These are phyloP conservation scores for Coemansia sp. DNA, from an alignment of 192 early-diverging fungal species.

Conservation along the genomic window DNA sequence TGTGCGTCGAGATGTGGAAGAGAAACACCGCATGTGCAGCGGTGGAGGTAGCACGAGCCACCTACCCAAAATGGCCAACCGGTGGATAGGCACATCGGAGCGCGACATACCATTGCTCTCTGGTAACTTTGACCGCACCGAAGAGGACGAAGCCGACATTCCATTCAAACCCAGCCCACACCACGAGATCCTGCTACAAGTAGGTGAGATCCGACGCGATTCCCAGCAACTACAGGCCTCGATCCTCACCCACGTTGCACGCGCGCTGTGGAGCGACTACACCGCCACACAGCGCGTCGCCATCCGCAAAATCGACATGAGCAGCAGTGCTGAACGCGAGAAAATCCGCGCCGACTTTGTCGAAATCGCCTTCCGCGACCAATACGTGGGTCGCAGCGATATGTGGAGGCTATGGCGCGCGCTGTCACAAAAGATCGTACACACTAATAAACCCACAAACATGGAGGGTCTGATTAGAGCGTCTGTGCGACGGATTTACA, in stretches of 20 bases:
- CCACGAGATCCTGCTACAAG: slow-evolving; percentile 37
- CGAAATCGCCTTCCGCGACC: slow-evolving; percentile 83
- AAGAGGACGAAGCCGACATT: slow-evolving; percentile 7
- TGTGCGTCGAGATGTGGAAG: background rate
- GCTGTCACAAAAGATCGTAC: slow-evolving; percentile 67
- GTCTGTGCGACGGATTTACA: slow-evolving; percentile 76
- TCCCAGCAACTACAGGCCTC: slow-evolving; percentile 38
- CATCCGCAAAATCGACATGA: slow-evolving; percentile 60
- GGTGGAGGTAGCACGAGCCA: background rate
- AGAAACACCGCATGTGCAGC: slow-evolving; percentile 3
- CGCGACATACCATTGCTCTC: background rate
- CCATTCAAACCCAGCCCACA: slow-evolving; percentile 16
- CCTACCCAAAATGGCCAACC: background rate
- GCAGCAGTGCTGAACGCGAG: slow-evolving; percentile 29
- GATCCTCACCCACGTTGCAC: slow-evolving; percentile 20
- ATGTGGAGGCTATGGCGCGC: slow-evolving; percentile 86
- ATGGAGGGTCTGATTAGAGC: slow-evolving; percentile 71
- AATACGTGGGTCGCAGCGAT: slow-evolving; percentile 87
- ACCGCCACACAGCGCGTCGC: slow-evolving; percentile 28
- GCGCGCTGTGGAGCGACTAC: slow-evolving; percentile 44
- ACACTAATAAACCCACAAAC: slow-evolving; percentile 69
- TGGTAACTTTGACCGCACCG: slow-evolving; percentile 1
- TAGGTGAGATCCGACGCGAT: slow-evolving; percentile 43
- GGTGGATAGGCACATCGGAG: background rate
- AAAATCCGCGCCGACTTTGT: slow-evolving; percentile 72